A percentile compares a stretch with the other conserved stretches of the same genome.
Evolutionary conservation across 352 stramenopile genomes (phyloP).

Genomic region (Globisporangium emineosum): DNA sequence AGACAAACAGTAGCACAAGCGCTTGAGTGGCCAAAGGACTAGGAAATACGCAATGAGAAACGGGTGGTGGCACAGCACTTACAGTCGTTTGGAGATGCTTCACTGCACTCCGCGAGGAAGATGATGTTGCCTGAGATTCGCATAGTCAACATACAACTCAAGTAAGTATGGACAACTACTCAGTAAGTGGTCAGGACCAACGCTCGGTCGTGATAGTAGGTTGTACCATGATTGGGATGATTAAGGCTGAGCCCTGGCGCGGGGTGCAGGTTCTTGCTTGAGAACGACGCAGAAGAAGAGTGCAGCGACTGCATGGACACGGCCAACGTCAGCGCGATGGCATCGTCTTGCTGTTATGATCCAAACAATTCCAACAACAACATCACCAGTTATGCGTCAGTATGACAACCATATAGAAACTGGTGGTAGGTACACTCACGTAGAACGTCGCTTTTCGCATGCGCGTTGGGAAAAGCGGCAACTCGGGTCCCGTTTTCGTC

Average conservation of each 20-base stretch:
- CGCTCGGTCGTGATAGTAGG: too few species aligned
- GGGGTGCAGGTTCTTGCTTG: conserved; percentile 7
- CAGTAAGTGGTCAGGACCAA: too few species aligned
- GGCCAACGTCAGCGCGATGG: neutral
- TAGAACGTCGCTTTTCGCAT: conserved; percentile 37
- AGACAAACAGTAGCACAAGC: neutral
- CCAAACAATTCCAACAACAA: too few species aligned
- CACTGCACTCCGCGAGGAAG: neutral
- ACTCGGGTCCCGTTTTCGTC: conserved; percentile 22
- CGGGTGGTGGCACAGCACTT: too few species aligned
- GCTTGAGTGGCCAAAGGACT: too few species aligned
- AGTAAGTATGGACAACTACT: too few species aligned
- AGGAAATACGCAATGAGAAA: too few species aligned
- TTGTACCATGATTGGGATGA: conserved; percentile 7
- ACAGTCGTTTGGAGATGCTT: neutral
- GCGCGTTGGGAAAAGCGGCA: conserved; percentile 22
- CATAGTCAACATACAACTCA: too few species aligned
- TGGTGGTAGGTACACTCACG: conserved; percentile 14
- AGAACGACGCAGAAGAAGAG: conserved; percentile 4
- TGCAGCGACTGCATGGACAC: conserved; percentile 15
- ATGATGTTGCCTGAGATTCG: neutral
- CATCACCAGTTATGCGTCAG: too few species aligned
- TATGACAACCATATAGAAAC: neutral
- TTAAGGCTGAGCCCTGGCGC: neutral
- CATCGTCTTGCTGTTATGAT: conserved; percentile 14